phyloP scores from a whole-genome alignment of 495 filamentous ascomycete genomes.

The Staphylotrichum longicolle region DNA sequence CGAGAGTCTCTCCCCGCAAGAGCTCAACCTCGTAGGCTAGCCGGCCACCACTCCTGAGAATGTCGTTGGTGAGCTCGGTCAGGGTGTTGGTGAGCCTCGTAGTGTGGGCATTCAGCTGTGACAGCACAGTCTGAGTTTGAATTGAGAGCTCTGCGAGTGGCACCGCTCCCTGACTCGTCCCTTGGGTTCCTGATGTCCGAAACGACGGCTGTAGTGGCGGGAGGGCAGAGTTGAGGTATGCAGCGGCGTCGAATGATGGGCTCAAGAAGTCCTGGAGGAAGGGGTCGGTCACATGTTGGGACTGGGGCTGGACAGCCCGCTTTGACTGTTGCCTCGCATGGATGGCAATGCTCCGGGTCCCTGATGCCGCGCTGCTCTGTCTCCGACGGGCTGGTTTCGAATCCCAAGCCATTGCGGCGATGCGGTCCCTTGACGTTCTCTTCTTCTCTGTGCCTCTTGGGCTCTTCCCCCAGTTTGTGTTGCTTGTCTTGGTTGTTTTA shows the following conservation, averaged over 20 bases:
- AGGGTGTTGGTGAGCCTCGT: slow-evolving; percentile 77
- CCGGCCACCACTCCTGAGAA: slow-evolving; percentile 78
- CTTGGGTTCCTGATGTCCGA: background rate
- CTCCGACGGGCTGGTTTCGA: slow-evolving; percentile 30
- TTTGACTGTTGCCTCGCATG: slow-evolving; percentile 32
- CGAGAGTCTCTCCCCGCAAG: slow-evolving; percentile 77
- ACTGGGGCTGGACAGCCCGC: slow-evolving; percentile 41
- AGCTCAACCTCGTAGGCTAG: slow-evolving; percentile 95
- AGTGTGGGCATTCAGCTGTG: slow-evolving; percentile 84
- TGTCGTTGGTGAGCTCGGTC: slow-evolving; percentile 90
- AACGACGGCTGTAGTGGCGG: slow-evolving; percentile 56
- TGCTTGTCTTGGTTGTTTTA: too few species aligned
- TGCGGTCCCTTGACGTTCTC: too few species aligned
- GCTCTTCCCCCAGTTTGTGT: too few species aligned
- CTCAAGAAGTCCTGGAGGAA: slow-evolving; percentile 65
- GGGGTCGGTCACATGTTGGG: slow-evolving; percentile 58
- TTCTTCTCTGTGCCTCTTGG: too few species aligned
- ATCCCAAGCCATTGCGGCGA: slow-evolving; percentile 32
- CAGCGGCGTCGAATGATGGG: slow-evolving; percentile 72
- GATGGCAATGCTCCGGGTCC: slow-evolving; percentile 23
- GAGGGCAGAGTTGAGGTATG: slow-evolving; percentile 76
- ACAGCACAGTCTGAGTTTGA: slow-evolving; percentile 78
- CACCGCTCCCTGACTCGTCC: slow-evolving; percentile 46
- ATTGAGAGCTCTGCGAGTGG: slow-evolving; percentile 73
- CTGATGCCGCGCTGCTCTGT: slow-evolving; percentile 33